phyloP scores from a whole-genome alignment of 306 rosid species.

The Ceratonia siliqua region DNA sequence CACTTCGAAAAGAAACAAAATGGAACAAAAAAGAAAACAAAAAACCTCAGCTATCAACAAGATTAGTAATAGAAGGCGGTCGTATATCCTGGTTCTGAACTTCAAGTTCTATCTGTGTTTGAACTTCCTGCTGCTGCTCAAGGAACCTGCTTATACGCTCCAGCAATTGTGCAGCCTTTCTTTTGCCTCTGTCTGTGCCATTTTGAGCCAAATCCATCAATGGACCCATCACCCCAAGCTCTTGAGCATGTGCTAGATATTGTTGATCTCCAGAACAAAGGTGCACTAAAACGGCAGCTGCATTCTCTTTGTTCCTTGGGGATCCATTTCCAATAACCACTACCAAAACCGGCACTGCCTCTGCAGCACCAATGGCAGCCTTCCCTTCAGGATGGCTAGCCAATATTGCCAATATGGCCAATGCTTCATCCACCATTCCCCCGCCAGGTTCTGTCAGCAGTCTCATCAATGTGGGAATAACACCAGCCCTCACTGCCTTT shows the following conservation, averaged over 20 bases:
- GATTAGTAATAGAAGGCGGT: constrained; percentile 40
- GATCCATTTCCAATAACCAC: constrained; percentile 82
- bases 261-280: constrained; percentile 85
- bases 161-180: constrained; percentile 86
- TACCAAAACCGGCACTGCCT: constrained; percentile 89
- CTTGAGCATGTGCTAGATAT: constrained; percentile 68
- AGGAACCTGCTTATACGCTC: constrained; percentile 77
- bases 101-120: constrained; percentile 49
- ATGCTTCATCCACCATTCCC: constrained; percentile 97
- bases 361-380: constrained; percentile 72
- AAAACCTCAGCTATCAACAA: constrained; percentile 49
- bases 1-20: constrained; percentile 45
- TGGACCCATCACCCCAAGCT: constrained; percentile 66
- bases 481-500: constrained; percentile 93
- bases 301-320: constrained; percentile 92
- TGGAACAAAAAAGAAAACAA: constrained; percentile 33
- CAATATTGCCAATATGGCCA: constrained; percentile 91
- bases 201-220: constrained; percentile 75
- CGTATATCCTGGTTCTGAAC: constrained; percentile 49
- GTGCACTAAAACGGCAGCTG: constrained; percentile 92
- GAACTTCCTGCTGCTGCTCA: constrained; percentile 61
- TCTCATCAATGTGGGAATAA: constrained; percentile 83
- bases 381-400: constrained; percentile 94
- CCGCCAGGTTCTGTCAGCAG: constrained; percentile 81
- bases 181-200: constrained; percentile 94